Evolutionary conservation across 805 yeast species (phyloP).

Genomic region (Kluyveromyces aestuarii): DNA sequence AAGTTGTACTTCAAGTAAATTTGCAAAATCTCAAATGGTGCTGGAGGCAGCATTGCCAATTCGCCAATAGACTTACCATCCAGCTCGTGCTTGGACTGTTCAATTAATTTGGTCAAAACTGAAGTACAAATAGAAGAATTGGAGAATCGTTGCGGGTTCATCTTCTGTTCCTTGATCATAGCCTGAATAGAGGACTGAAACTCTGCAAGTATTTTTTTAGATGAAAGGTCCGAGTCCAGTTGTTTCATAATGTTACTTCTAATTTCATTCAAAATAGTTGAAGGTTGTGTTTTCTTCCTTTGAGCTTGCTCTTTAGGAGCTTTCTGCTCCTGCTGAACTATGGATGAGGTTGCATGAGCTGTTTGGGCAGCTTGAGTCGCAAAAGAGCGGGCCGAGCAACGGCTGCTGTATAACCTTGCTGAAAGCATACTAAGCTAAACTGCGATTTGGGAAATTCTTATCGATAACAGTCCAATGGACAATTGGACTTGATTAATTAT

Average conservation of each 20-base stretch:
- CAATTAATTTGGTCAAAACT: slow-evolving; percentile 1
- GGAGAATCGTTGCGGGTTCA: neutral
- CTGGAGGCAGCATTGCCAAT: slow-evolving; percentile 5
- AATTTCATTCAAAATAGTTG: neutral
- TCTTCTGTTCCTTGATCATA: neutral
- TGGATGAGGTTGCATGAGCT: neutral
- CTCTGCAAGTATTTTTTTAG: neutral
- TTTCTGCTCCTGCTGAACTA: neutral
- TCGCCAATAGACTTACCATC: slow-evolving; percentile 1
- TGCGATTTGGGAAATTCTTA: neutral
- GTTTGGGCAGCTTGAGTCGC: neutral
- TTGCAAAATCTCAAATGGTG: slow-evolving; percentile 21
- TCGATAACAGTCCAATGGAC: neutral
- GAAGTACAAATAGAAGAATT: slow-evolving; percentile 1
- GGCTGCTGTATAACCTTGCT: neutral
- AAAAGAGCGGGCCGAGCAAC: neutral
- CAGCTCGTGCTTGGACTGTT: neutral
- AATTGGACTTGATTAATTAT: neutral
- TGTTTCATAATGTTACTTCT: neutral
- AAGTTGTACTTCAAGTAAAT: slow-evolving; percentile 17
- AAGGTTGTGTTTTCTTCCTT: neutral
- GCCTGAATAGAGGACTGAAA: neutral
- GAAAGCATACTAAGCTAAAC: neutral
- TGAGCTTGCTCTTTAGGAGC: neutral
- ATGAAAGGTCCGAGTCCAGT: neutral